Evolutionary conservation across 2,329 filamentous ascomycete genomes (phyloP), one percentile per base, ranked within the genome.

Genomic region (Paraphaeosphaeria sporulosa): DNA sequence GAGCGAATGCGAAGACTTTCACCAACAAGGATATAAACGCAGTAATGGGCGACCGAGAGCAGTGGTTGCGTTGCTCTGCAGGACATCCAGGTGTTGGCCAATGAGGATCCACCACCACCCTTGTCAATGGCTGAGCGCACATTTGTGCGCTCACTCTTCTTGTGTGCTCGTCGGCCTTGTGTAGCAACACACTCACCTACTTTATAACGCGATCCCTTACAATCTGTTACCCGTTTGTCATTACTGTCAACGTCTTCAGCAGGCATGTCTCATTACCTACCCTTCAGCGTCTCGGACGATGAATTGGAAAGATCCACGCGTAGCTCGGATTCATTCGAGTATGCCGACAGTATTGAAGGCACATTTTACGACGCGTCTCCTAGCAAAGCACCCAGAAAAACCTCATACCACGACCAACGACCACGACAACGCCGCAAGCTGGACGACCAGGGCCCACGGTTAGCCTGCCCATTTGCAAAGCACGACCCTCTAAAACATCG

Each of bases 281-380:
- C 50, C 8, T 53, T 43, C 36, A 36, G 38, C 23, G 50, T 21
- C 25, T 53, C 50, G 10, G 50, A 53, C 13, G 50, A 53, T 21
- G 49, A 53, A 53, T 53, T 53, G 50, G 38, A 53, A 13, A 43
- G 21, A 32, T 36, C 50, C 23, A 43, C 50, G n/a, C 50, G 6
- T 38, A 53, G 50, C 23, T 30, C 50, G n/a, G 36, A 21, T 43
- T 53, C 50, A 19, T 43, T 43, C 36, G 49, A 19, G 21, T 43
- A 19, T 7, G 23, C 30, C 8, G 38, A 53, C 9, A 53, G 34
- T 17, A 43, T 27, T 10, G 50, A 43, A 21, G 30, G 23, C 23
- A 38, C 17, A 23, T 8, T 15, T n/a, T 43, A 19, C 23, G 15
- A 43, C 12, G 21, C 25, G 13, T 13, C 23, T 19, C 30, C 23